Evolutionary conservation across 208 protist species (phyloP).

Genomic region (Kentomonas sorsogonicus): DNA sequence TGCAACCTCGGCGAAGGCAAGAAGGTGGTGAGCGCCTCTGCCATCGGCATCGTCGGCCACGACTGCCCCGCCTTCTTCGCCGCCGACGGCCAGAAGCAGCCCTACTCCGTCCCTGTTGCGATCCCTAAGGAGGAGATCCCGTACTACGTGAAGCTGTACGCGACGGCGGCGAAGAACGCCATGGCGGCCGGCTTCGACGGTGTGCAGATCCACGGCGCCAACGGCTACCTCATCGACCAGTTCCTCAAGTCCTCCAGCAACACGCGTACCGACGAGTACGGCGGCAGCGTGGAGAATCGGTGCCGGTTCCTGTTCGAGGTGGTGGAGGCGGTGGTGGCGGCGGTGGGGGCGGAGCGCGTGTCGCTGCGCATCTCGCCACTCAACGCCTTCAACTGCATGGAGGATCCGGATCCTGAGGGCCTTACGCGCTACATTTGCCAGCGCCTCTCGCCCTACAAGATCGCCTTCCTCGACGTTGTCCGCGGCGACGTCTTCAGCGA

Average conservation of each 20-base stretch:
- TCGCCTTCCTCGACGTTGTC: constrained; percentile 32
- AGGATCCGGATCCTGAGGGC: constrained; percentile 31
- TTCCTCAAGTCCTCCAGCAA: constrained; percentile 82
- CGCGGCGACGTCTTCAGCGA: constrained; percentile 12
- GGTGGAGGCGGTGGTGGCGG: constrained; percentile 41
- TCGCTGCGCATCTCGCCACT: constrained; percentile 59
- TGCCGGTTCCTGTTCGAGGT: constrained; percentile 71
- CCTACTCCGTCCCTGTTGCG: constrained; percentile 23
- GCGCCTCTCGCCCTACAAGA: constrained; percentile 35
- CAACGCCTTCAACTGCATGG: constrained; percentile 33
- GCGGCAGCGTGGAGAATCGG: constrained; percentile 76
- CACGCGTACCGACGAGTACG: constrained; percentile 82
- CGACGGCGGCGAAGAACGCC: constrained; percentile 53
- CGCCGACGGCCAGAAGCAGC: constrained; percentile 19
- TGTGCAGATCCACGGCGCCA: constrained; percentile 84
- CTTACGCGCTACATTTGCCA: constrained; percentile 42
- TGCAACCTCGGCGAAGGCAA: constrained; percentile 25
- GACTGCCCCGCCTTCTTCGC: constrained; percentile 16
- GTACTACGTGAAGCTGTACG: constrained; percentile 46
- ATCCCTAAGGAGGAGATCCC: constrained; percentile 69
- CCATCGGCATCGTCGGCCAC: constrained; percentile 26
- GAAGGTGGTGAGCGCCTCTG: constrained; percentile 19
- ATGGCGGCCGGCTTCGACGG: constrained; percentile 85
- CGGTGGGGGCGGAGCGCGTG: constrained; percentile 33
- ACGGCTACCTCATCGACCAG: constrained; percentile 88